These are phyloP conservation scores for Penicillium sp. DNA, from an alignment of 2,329 filamentous ascomycete genomes.

Conservation along the genomic window DNA sequence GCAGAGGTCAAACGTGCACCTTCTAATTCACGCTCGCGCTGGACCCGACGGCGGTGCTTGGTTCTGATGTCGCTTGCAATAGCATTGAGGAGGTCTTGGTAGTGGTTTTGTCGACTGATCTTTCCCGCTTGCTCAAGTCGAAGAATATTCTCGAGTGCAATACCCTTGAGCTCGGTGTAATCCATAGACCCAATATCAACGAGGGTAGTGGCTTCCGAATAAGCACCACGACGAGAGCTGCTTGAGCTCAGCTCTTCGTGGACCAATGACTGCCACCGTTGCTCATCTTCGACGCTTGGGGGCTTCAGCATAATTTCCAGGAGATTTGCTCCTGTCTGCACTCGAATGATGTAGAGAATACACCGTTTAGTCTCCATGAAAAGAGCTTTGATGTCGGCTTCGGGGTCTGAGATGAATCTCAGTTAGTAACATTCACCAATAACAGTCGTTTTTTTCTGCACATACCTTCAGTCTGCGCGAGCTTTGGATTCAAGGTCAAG, in stretches of 20 bases:
- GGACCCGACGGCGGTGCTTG: constrained; percentile 87
- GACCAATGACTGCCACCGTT: constrained; percentile 76
- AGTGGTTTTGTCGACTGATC: constrained; percentile 80
- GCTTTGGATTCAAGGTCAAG: constrained; percentile 80
- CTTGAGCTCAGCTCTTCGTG: constrained; percentile 70
- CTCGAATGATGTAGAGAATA: constrained; percentile 93
- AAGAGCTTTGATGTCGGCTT: constrained; percentile 82
- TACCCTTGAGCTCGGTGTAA: constrained; percentile 88
- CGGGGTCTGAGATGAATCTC: constrained; percentile 57
- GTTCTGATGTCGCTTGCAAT: constrained; percentile 95
- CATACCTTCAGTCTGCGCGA: constrained; percentile 72
- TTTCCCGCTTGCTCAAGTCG: constrained; percentile 78
- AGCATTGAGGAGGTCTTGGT: constrained; percentile 96
- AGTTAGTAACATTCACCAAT: constrained; percentile 5
- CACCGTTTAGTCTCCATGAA: constrained; percentile 99
- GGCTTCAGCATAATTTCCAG: constrained; percentile 92
- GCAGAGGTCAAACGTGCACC: constrained; percentile 44
- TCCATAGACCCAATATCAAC: constrained; percentile 83
- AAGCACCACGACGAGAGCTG: constrained; percentile 70
- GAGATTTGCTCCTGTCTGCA: constrained; percentile 87
- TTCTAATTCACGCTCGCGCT: constrained; percentile 86
- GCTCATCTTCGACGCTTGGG: constrained; percentile 78
- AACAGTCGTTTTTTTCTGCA: neutral
- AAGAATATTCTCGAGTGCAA: constrained; percentile 89
- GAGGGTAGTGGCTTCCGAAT: constrained; percentile 76